A percentile compares a stretch with the other conserved stretches of the same genome.
Conservation (phyloP, 345 rosid genomes). For the Lenwebbia sp. region DNA sequence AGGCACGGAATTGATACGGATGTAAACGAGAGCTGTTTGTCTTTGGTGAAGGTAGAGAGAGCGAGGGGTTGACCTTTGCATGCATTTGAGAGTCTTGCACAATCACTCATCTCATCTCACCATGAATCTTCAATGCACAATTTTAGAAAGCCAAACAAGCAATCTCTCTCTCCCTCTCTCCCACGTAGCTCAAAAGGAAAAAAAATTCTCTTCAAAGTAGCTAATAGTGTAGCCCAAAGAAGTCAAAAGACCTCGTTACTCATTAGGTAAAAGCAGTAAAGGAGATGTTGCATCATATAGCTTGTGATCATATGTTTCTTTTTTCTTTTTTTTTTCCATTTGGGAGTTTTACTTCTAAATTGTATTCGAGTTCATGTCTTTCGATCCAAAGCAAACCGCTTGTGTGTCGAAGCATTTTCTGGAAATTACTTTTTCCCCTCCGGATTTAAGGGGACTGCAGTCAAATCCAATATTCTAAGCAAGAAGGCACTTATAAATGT, state of each 20-base stretch:
- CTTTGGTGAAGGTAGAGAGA: background rate
- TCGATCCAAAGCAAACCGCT: background rate
- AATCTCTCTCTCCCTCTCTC: background rate
- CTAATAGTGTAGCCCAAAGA: background rate
- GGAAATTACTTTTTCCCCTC: background rate
- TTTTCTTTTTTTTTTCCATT: background rate
- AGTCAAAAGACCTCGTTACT: background rate
- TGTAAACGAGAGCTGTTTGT: background rate
- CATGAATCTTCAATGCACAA: background rate
- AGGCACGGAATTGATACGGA: background rate
- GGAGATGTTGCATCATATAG: background rate
- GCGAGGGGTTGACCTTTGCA: background rate
- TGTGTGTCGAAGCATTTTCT: background rate
- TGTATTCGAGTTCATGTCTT: background rate
- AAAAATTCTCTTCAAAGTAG: background rate
- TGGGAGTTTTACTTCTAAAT: background rate
- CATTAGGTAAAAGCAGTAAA: background rate
- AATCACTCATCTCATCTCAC: background rate
- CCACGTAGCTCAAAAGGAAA: background rate
- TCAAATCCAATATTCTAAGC: background rate
- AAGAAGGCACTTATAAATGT: background rate
- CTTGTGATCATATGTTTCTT: background rate
- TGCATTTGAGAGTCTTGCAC: background rate
- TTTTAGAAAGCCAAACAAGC: background rate
- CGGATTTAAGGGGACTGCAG: background rate